phyloP scores from a whole-genome alignment of 345 rosid genomes.

The Eucalyptus paniculata region DNA sequence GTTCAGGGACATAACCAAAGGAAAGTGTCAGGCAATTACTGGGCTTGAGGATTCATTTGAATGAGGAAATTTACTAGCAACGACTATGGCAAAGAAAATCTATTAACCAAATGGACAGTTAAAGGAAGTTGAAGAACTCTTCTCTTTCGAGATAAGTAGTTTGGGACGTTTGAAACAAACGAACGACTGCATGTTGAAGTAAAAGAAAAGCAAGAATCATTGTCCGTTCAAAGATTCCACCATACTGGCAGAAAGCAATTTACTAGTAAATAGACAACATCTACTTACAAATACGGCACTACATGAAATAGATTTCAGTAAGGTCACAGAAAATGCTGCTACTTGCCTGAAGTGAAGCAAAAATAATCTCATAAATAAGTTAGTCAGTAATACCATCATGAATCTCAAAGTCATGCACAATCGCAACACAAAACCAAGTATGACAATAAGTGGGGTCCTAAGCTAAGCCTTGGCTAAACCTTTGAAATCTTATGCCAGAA shows the following conservation, averaged over 20 bases:
- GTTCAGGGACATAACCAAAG: neutral
- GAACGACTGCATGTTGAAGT: neutral
- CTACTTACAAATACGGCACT: neutral
- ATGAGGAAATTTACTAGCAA: neutral
- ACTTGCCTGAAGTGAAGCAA: neutral
- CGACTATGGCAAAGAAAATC: neutral
- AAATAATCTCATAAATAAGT: neutral
- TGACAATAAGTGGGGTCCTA: neutral
- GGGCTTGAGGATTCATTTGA: neutral
- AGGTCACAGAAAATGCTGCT: neutral
- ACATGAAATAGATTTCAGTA: neutral
- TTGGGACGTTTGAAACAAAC: neutral
- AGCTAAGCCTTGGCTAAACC: neutral
- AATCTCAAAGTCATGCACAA: neutral
- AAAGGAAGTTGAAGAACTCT: neutral
- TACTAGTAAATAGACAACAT: neutral
- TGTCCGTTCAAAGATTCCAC: neutral
- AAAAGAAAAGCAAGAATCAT: neutral
- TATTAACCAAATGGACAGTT: neutral
- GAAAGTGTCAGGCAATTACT: neutral
- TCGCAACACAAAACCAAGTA: neutral
- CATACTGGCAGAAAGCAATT: neutral
- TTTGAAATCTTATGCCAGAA: neutral
- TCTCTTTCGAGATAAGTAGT: neutral
- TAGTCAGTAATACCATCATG: neutral